phyloP scores from a whole-genome alignment of 176 grass and related monocot species.

The Canna indica region DNA sequence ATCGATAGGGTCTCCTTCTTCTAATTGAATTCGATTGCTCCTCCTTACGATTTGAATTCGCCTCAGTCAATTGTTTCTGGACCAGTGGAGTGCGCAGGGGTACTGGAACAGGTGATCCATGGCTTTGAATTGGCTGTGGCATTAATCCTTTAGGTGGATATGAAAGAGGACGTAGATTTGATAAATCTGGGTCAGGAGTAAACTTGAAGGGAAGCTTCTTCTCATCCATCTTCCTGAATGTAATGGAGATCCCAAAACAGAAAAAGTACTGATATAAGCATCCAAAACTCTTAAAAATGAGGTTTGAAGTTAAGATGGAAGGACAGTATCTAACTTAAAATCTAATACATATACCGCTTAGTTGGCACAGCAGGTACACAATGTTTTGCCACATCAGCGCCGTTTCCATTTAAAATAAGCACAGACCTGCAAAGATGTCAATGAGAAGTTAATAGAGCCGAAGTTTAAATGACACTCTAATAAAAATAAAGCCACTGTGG shows the following conservation, averaged over 20 bases:
- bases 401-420: slow-evolving; percentile 46
- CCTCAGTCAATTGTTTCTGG: no score
- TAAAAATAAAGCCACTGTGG: no score
- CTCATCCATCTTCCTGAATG: slow-evolving; percentile 53
- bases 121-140: no score
- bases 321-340: no score
- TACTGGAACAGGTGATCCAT: no score
- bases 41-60: no score
- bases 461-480: no score
- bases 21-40: neutral
- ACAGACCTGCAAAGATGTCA: slow-evolving; percentile 32
- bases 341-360: slow-evolving; percentile 31
- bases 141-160: neutral
- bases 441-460: no score
- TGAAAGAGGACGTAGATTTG: slow-evolving; percentile 6
- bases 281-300: no score
- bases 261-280: neutral
- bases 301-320: no score
- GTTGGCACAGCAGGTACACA: slow-evolving; percentile 49
- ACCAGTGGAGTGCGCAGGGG: no score
- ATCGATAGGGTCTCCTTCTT: neutral
- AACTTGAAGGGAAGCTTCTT: slow-evolving; percentile 30
- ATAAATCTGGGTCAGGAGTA: slow-evolving; percentile 24
- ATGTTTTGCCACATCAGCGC: slow-evolving; percentile 57
- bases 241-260: slow-evolving; percentile 53